Conservation (phyloP, 2,329 filamentous ascomycete species). For the Geoglossum cookeanum region DNA sequence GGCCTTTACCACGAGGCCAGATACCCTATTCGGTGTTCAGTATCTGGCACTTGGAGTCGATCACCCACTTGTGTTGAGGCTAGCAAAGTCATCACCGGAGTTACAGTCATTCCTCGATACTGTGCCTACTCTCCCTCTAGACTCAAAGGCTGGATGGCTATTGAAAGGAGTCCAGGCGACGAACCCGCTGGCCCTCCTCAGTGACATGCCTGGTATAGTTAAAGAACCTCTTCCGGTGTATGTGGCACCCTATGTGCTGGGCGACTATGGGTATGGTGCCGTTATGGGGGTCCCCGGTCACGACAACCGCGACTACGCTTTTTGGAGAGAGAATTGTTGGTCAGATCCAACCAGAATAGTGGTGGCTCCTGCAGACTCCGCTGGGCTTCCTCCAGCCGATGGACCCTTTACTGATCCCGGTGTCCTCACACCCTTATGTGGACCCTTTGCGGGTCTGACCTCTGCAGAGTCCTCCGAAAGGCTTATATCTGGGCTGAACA, state of each 20-base stretch:
- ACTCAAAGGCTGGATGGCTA: slow-evolving; percentile 45
- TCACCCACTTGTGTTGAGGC: slow-evolving; percentile 45
- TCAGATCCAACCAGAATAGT: slow-evolving; percentile 24
- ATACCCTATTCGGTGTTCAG: slow-evolving; percentile 74
- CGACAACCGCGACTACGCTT: slow-evolving; percentile 57
- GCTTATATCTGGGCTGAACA: slow-evolving; percentile 34
- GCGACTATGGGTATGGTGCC: slow-evolving; percentile 70
- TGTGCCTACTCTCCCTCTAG: slow-evolving; percentile 31
- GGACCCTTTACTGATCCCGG: slow-evolving; percentile 47
- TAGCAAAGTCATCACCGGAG: slow-evolving; percentile 39
- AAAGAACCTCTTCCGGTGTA: slow-evolving; percentile 47
- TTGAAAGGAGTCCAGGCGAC: slow-evolving; percentile 41
- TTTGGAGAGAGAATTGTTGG: slow-evolving; percentile 52
- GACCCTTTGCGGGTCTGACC: slow-evolving; percentile 41
- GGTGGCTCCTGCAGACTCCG: not conserved
- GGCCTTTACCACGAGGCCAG: slow-evolving; percentile 69
- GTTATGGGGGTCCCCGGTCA: slow-evolving; percentile 88
- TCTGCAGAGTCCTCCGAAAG: slow-evolving; percentile 42
- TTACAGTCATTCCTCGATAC: slow-evolving; percentile 48
- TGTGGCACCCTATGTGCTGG: slow-evolving; percentile 68
- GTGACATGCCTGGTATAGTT: slow-evolving; percentile 26
- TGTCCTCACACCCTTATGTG: slow-evolving; percentile 45
- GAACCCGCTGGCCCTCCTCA: slow-evolving; percentile 44
- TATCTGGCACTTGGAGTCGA: slow-evolving; percentile 61
- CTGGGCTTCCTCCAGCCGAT: slow-evolving; percentile 11